Conservation (phyloP, 176 grass and related monocot species). For the Cocos nucifera region DNA sequence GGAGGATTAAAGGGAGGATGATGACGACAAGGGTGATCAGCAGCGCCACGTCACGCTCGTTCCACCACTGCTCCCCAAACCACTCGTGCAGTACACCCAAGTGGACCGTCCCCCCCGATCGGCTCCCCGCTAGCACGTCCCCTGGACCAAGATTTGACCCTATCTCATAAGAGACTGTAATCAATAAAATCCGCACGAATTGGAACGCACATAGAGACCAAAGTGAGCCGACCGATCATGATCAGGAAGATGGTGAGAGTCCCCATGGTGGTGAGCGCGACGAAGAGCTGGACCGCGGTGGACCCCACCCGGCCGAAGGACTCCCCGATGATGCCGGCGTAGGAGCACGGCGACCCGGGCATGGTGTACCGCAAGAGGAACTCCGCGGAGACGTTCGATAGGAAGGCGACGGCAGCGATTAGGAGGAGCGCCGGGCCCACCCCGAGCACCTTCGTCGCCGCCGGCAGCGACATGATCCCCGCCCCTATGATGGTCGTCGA, state of each 20-base stretch:
- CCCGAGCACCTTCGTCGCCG: slow-evolving; percentile 77
- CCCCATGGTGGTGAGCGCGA: slow-evolving; percentile 53
- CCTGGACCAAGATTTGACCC: slow-evolving; percentile 23
- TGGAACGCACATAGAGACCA: too few species aligned
- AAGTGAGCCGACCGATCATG: slow-evolving; percentile 59
- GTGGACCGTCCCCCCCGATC: slow-evolving; percentile 35
- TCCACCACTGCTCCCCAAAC: slow-evolving; percentile 77
- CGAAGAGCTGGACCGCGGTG: slow-evolving; percentile 42
- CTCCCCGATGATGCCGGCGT: slow-evolving; percentile 60
- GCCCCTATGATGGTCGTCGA: slow-evolving; percentile 86
- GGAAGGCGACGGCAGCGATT: slow-evolving; percentile 37
- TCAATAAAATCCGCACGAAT: too few species aligned
- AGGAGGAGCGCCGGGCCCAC: slow-evolving; percentile 42
- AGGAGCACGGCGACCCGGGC: slow-evolving; percentile 20
- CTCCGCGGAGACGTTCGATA: slow-evolving; percentile 58
- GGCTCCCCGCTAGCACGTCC: slow-evolving; percentile 71
- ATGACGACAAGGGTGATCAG: slow-evolving; percentile 42
- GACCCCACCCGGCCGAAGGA: slow-evolving; percentile 56
- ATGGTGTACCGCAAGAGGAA: slow-evolving; percentile 71
- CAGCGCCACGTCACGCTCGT: slow-evolving; percentile 42
- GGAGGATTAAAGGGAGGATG: slow-evolving; percentile 66
- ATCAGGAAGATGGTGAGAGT: slow-evolving; percentile 79
- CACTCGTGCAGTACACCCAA: slow-evolving; percentile 61
- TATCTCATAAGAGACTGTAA: too few species aligned
- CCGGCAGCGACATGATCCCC: slow-evolving; percentile 95